Evolutionary conservation across 805 yeast genomes (phyloP).

Genomic region (Hagleromyces aurorensis): DNA sequence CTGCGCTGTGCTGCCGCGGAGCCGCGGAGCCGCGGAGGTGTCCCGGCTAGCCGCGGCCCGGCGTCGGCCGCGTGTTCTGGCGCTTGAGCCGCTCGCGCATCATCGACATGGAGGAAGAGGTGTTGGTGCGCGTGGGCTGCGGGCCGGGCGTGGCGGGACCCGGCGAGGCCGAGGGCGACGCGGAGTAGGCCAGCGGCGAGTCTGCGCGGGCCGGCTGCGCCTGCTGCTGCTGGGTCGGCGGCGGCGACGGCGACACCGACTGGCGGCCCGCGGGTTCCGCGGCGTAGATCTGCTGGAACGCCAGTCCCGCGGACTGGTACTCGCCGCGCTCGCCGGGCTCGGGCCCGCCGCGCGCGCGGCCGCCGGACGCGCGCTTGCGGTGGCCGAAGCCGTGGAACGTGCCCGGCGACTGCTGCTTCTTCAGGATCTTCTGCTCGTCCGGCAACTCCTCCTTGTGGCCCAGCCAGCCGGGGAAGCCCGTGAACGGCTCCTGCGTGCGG

Average conservation of each 20-base stretch:
- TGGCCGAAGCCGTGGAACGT: background rate
- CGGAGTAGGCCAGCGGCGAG: background rate
- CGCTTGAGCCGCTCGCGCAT: conserved; percentile 28
- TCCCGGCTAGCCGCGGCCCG: too few relatives aligned
- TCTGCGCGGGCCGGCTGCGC: background rate
- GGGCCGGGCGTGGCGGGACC: too few relatives aligned
- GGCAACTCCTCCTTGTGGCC: conserved; percentile 31
- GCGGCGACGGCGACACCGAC: background rate
- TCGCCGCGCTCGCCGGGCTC: too few relatives aligned
- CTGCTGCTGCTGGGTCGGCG: background rate
- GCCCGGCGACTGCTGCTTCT: conserved; percentile 17
- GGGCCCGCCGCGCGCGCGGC: conserved; percentile 2
- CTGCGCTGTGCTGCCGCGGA: too few relatives aligned
- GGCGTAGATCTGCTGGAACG: conserved; percentile 21
- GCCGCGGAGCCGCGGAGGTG: too few relatives aligned
- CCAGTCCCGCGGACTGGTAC: conserved; percentile 20
- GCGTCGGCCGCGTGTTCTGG: conserved; percentile 13
- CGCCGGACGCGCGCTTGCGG: background rate
- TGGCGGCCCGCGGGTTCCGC: conserved; percentile 1
- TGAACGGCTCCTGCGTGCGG: conserved; percentile 26
- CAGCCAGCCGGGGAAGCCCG: conserved; percentile 33
- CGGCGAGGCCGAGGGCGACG: too few relatives aligned
- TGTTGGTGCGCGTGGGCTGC: conserved; percentile 5
- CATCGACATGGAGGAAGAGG: conserved; percentile 18
- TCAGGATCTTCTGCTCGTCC: conserved; percentile 26